Evolutionary conservation across 2,329 filamentous ascomycete genomes (phyloP), one percentile per base, ranked within the genome.

Genomic region (Fusarium decemcellulare): DNA sequence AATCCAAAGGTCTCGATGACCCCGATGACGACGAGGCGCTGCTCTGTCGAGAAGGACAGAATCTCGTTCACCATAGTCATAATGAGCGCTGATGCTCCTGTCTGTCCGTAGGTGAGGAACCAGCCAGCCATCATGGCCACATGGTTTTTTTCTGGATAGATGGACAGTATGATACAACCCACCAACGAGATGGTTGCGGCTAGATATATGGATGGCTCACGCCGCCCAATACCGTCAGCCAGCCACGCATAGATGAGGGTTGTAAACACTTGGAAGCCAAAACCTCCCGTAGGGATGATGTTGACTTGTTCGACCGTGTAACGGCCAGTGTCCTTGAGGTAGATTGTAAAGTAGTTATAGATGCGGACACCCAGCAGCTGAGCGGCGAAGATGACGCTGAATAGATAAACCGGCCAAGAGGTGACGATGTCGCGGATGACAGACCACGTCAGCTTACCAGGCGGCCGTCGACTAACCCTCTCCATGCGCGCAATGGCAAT

Each of bases 401-500:
- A 82, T n/a, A 79, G 74, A 65, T 83, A 84, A n/a, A 84, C 77
- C 65, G 84, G 81, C 82, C 82, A 84, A 2, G 79, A 80, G 2
- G 64, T 65, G 57, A 80, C 78, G 59, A 83, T 80, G 58, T 81
- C 78, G 48, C 73, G 71, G 57, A 83, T 63, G 18, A 83, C 77
- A 36, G 59, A 42, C 57, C 59, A 68, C 51, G 81, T 74, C 57
- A 82, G 73, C 65, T 80, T 80, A 2, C 79, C 78, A 3, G 72
- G 64, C 4, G 80, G 81, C 50, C 74, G 76, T 51, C 80, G 77
- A 16, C 81, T 81, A 44, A 83, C 82, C 56, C 89, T 86, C 68
- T 92, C 86, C 75, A 95, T 95, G 67, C 92, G 87, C 47, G 75
- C 27, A 16, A 51, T 51, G 2, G 47, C 47, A 30, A 51, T 51